Base-by-base conservation (phyloP, 2,329 filamentous ascomycete species). In the Verticillium albo-atrum region DNA sequence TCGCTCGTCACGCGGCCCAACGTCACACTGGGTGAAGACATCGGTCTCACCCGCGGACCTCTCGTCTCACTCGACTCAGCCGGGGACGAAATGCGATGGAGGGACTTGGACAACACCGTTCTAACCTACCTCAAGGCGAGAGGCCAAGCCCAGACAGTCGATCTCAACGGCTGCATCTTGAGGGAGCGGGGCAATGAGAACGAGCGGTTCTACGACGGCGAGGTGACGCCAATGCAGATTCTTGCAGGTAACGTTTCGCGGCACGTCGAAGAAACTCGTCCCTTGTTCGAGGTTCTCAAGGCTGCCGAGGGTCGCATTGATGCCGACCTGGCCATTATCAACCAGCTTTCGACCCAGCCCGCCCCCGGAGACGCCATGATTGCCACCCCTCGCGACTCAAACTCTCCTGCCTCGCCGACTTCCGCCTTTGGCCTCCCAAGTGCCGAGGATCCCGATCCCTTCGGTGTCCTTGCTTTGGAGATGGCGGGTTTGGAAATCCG, bases 401-500 rank as follows among this genome's bases (percentile, higher is more conserved):
- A 56, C 30, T 65, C 71, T 26, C 68, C 66, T 57, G 65, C 58
- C 23, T 72, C 70, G 58, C 81, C 71, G 54, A 77, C 66, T 63
- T 74, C 80, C 30, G 76, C 77, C 2, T 97, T 97, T 75, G 93
- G 93, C 2, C 79, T 97, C 17, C 92, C 92, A 1, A 87, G 89
- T 63, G 75, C 79, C 3, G 86, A 92, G 58, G 94, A 98, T 67
- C 92, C 93, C 0, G 94, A 98, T 71, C 94, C 94, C 0, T 98
- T 91, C 69, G 94, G 94, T 26, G 90, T 97, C 27, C 83, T 93
- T 64, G 93, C 94, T 7, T 77, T 98, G n/a, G 92, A 97, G 70
- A 89, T 92, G 78, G 90, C 92, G 62, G 94, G 94, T 2, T 78
- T 97, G 59, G 91, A 94, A 67, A 95, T 98, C 65, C 85, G 90